These are phyloP conservation scores for Xylaria polymorpha DNA, from an alignment of 2,329 filamentous ascomycete species.

Conservation along the genomic window DNA sequence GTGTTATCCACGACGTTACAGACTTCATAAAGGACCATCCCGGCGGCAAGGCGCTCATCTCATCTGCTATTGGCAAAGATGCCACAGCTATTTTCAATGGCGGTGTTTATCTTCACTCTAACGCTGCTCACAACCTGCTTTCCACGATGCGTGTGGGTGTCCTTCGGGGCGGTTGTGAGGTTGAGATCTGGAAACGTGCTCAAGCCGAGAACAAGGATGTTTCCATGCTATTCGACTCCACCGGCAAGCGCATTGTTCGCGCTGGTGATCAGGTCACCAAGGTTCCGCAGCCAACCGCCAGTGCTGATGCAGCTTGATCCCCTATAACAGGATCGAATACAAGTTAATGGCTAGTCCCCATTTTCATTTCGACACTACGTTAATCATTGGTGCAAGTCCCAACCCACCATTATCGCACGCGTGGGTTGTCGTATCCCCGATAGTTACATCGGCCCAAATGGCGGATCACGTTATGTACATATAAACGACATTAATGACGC, in stretches of 20 bases:
- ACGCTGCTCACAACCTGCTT: slow-evolving; percentile 74
- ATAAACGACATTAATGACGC: slow-evolving; percentile 21
- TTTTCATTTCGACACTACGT: slow-evolving; percentile 10
- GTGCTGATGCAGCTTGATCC: slow-evolving; percentile 75
- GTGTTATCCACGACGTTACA: slow-evolving; percentile 73
- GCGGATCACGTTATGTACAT: slow-evolving; percentile 32
- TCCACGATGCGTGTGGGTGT: slow-evolving; percentile 76
- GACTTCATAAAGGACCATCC: slow-evolving; percentile 76
- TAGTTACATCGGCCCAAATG: background rate
- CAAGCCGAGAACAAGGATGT: slow-evolving; percentile 76
- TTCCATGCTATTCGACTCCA: slow-evolving; percentile 73
- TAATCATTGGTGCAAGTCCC: background rate
- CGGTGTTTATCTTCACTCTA: slow-evolving; percentile 74
- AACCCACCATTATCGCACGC: background rate
- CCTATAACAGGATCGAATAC: background rate
- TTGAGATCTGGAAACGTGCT: slow-evolving; percentile 77
- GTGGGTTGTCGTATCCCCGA: background rate
- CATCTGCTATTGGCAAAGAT: slow-evolving; percentile 72
- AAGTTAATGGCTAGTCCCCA: background rate
- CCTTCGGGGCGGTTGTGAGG: slow-evolving; percentile 73
- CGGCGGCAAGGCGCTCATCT: slow-evolving; percentile 75
- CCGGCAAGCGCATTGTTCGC: slow-evolving; percentile 77
- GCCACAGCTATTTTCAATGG: slow-evolving; percentile 77
- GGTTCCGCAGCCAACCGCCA: slow-evolving; percentile 75
- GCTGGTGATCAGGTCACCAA: slow-evolving; percentile 81